Conservation (phyloP, 1,284 basidiomycete genomes). For the Ustilago bromivora region DNA sequence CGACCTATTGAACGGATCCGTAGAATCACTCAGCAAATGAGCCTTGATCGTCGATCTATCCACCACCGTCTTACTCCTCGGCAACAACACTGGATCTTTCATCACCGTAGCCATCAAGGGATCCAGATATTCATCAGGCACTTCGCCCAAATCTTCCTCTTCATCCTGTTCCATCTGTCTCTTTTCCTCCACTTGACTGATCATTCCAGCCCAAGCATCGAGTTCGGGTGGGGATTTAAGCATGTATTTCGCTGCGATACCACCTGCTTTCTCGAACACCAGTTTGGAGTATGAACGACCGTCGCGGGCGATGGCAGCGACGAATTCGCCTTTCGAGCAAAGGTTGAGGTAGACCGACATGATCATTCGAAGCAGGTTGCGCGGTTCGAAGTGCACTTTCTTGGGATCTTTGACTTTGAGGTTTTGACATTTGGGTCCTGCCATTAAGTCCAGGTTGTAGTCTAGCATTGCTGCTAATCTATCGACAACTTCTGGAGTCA, state of each 20-base stretch:
- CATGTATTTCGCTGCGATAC: constrained; percentile 77
- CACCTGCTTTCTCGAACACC: constrained; percentile 84
- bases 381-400: constrained; percentile 90
- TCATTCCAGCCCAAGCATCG: constrained; percentile 79
- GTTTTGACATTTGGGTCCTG: constrained; percentile 83
- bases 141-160: constrained; percentile 86
- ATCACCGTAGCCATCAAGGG: constrained; percentile 93
- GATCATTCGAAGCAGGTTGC: constrained; percentile 84
- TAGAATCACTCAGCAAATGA: constrained; percentile 88
- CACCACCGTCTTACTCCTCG: constrained; percentile 82
- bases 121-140: constrained; percentile 93
- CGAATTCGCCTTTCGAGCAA: constrained; percentile 82
- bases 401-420: constrained; percentile 88
- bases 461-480: constrained; percentile 96
- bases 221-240: constrained; percentile 88
- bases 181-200: constrained; percentile 85
- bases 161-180: constrained; percentile 84
- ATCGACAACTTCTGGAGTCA: constrained; percentile 96
- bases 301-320: constrained; percentile 89
- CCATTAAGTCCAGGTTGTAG: constrained; percentile 90
- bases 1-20: constrained; percentile 72
- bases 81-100: constrained; percentile 93
- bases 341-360: constrained; percentile 93
- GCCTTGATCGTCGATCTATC: constrained; percentile 96
- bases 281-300: constrained; percentile 89